A percentile compares a stretch with the other conserved stretches of the same genome.
Conservation (phyloP, 2,329 filamentous ascomycete genomes). For the Reticulascus tulasneorum region DNA sequence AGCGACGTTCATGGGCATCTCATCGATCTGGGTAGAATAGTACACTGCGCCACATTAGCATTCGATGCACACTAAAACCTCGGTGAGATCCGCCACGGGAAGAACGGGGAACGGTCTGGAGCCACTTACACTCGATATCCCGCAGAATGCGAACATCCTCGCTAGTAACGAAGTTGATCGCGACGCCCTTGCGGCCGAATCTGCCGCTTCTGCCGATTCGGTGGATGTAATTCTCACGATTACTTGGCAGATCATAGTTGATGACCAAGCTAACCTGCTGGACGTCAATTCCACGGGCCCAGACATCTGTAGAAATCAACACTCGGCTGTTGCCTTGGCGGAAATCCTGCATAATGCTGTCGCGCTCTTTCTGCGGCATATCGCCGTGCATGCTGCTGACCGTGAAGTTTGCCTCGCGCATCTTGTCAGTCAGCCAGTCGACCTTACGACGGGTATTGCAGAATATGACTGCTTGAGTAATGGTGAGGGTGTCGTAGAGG, state of each 20-base stretch:
- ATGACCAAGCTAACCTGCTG: constrained; percentile 98
- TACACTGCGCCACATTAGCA: constrained; percentile 59
- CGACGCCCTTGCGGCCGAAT: constrained; percentile 96
- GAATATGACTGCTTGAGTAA: constrained; percentile 98
- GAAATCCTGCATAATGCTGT: constrained; percentile 99
- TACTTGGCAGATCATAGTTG: constrained; percentile 97
- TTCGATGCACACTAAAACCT: constrained; percentile 2
- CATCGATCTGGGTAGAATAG: constrained; percentile 94
- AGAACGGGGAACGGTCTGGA: no score
- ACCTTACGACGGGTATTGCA: constrained; percentile 99
- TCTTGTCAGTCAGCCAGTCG: constrained; percentile 98
- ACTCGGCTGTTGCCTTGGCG: constrained; percentile 94
- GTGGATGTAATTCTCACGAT: constrained; percentile 99
- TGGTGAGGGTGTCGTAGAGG: constrained; percentile 96
- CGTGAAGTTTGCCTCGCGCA: constrained; percentile 98
- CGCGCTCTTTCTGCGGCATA: constrained; percentile 97
- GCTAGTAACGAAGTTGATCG: constrained; percentile 98
- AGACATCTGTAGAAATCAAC: constrained; percentile 94
- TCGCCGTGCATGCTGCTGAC: constrained; percentile 99
- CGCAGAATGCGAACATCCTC: constrained; percentile 96
- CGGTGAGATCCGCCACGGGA: neutral
- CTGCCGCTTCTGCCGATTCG: constrained; percentile 92
- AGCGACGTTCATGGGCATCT: constrained; percentile 96
- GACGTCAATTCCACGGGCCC: constrained; percentile 97
- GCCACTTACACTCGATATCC: constrained; percentile 89